Evolutionary conservation across 176 grass and related monocot genomes (phyloP).

Genomic region (Oryza glaberrima): DNA sequence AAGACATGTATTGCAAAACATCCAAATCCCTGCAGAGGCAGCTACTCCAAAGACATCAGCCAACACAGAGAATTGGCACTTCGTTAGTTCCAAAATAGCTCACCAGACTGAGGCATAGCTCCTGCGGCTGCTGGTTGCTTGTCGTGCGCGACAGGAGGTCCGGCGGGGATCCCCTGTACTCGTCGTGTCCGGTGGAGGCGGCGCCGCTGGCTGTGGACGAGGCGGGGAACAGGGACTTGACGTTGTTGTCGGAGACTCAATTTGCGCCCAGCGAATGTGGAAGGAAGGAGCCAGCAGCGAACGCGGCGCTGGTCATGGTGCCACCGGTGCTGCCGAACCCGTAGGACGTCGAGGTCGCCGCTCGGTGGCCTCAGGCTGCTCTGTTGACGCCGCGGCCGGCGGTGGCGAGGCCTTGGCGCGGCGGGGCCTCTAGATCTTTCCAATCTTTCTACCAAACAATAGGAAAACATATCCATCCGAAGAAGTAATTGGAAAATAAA

Average conservation of each 20-base stretch:
- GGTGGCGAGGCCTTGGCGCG: conserved; percentile 26
- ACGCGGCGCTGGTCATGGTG: conserved; percentile 17
- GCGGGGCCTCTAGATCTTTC: conserved; percentile 12
- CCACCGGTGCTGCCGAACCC: conserved; percentile 44
- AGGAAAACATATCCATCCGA: too few relatives aligned
- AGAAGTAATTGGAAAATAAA: too few relatives aligned
- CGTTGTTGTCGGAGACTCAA: conserved; percentile 60
- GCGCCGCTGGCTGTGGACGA: conserved; percentile 48
- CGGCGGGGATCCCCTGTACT: conserved; percentile 73
- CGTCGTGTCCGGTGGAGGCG: conserved; percentile 45
- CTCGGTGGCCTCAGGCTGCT: conserved; percentile 25
- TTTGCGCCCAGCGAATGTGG: conserved; percentile 64
- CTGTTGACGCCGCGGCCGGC: conserved; percentile 8
- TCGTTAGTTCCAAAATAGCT: too few relatives aligned
- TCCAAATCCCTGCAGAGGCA: too few relatives aligned
- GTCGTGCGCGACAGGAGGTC: conserved; percentile 68
- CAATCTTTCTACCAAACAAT: too few relatives aligned
- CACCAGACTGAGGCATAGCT: conserved; percentile 65
- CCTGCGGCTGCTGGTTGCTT: conserved; percentile 61
- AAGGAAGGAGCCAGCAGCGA: conserved; percentile 53
- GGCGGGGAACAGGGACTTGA: conserved; percentile 91
- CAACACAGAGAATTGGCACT: too few relatives aligned
- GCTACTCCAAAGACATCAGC: too few relatives aligned
- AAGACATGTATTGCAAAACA: too few relatives aligned
- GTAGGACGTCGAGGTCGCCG: conserved; percentile 60